A percentile compares a stretch with the other conserved stretches of the same genome.
Conservation (phyloP, 352 stramenopile genomes). For the Halophytophthora polymorphica region DNA sequence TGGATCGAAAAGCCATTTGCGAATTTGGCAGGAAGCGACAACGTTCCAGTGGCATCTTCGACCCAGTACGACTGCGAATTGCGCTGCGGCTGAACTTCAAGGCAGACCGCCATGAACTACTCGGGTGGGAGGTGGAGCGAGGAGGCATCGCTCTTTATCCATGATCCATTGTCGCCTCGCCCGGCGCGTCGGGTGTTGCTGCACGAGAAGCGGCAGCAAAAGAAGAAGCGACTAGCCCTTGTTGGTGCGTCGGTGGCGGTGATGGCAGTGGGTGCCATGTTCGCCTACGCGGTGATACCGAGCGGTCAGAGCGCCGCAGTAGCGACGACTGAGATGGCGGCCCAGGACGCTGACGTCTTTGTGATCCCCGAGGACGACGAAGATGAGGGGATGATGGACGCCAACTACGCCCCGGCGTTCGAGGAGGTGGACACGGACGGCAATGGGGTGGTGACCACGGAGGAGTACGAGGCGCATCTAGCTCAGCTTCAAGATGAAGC, state of each 20-base stretch:
- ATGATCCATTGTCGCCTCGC: too few species aligned
- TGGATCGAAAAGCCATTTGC: too few species aligned
- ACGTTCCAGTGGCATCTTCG: too few species aligned
- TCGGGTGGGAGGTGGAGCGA: conserved; percentile 7
- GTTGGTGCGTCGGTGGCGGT: conserved; percentile 7
- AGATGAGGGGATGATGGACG: neutral
- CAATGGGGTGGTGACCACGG: conserved; percentile 6
- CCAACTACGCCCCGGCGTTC: conserved; percentile 9
- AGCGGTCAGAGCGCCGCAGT: neutral
- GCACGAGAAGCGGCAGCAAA: conserved; percentile 2
- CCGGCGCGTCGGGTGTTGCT: neutral
- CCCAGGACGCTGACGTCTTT: conserved; percentile 1
- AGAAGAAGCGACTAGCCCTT: conserved; percentile 3
- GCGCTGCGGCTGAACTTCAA: too few species aligned
- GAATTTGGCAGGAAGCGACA: too few species aligned
- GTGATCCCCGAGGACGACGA: conserved; percentile 2
- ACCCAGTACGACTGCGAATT: too few species aligned
- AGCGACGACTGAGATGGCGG: neutral
- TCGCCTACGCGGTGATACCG: conserved; percentile 5
- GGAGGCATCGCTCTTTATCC: conserved; percentile 7
- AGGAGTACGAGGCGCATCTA: conserved; percentile 11
- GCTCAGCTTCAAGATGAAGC: conserved; percentile 1
- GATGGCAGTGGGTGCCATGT: conserved; percentile 8
- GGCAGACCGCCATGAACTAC: neutral
- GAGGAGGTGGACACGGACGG: conserved; percentile 7